These are phyloP conservation scores for Ophiosphaerella narmari DNA, from an alignment of 2,329 filamentous ascomycete species.

Conservation along the genomic window DNA sequence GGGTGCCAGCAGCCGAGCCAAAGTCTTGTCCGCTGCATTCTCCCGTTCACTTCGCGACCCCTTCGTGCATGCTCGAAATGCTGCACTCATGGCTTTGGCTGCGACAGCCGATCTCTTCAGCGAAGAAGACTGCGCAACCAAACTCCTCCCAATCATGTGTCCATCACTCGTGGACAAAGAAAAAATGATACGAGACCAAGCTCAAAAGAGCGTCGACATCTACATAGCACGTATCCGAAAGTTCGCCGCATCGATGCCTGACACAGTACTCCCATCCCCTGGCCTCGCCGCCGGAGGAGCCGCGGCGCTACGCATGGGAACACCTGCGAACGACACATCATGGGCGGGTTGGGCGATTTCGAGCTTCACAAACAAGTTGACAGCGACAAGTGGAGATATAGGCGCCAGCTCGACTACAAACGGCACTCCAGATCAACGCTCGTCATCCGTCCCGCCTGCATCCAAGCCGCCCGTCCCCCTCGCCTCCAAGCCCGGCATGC, in stretches of 20 bases:
- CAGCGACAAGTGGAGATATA: constrained; percentile 84
- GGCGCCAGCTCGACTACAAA: constrained; percentile 54
- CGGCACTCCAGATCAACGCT: constrained; percentile 50
- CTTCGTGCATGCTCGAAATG: constrained; percentile 92
- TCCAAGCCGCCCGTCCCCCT: constrained; percentile 56
- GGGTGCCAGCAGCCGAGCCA: constrained; percentile 73
- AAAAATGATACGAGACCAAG: constrained; percentile 89
- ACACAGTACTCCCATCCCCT: constrained; percentile 74
- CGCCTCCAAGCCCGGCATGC: constrained; percentile 48
- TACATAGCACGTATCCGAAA: constrained; percentile 85
- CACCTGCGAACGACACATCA: constrained; percentile 69
- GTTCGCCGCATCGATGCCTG: constrained; percentile 75
- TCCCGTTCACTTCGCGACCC: constrained; percentile 87
- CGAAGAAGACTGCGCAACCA: constrained; percentile 85
- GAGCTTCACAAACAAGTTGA: constrained; percentile 94
- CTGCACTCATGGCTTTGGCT: constrained; percentile 80
- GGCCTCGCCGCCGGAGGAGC: constrained; percentile 51
- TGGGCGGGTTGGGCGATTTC: constrained; percentile 99
- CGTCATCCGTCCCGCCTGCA: constrained; percentile 58
- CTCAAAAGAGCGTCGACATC: constrained; percentile 83
- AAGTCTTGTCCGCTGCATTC: constrained; percentile 93
- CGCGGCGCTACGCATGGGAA: constrained; percentile 74
- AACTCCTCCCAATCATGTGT: constrained; percentile 82
- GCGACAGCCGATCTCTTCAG: constrained; percentile 85
- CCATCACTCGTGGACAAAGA: constrained; percentile 91